Evolutionary conservation across 208 protist species (phyloP), one percentile per base, ranked within the genome.

Genomic region (Acanthamoeba triangularis): DNA sequence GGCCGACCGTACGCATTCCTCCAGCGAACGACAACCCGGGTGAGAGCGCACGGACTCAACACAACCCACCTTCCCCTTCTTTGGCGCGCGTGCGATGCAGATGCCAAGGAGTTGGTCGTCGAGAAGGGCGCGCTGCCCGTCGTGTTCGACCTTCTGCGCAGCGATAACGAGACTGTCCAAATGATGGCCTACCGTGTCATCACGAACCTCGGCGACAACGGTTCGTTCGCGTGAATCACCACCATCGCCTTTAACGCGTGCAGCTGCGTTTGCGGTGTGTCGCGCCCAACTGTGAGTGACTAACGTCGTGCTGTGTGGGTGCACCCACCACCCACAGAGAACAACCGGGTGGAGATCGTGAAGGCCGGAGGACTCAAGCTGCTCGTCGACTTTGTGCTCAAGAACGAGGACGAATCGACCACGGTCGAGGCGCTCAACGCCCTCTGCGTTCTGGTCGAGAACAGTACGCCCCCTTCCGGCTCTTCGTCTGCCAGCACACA

Each of bases 131-230:
- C 44, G 25, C 25, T 94, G 13, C 90, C 90, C 20, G 37, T 82
- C 28, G 52, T 94, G 52, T 59, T 84, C 47, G 69, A 56, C 33
- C 65, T 94, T 14, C 44, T 94, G 63, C 37, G 82, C n/a, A 76
- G 61, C 87, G 63, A 92, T 10, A 94, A 82, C 72, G 44, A 54
- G 30, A n/a, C 41, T 14, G 44, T 82, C 23, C 65, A 41, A 4
- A 47, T 41, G 61, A 94, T 94, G 90, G 90, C 90, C 72, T n/a
- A n/a, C 14, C 90, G 90, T 3, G 90, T 94, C 69, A 52, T 94
- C n/a, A 82, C 67, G 11, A 94, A 94, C 69, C 33, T 94, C 35
- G 90, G 47, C 54, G 90, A 94, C n/a, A 85, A 94, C 37, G 90
- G 90, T 94, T 78, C 16, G 65, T 47, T 14, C 0, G 18, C n/a